Conservation (phyloP, 1,139 yeast genomes). For the Diutina siamensis region DNA sequence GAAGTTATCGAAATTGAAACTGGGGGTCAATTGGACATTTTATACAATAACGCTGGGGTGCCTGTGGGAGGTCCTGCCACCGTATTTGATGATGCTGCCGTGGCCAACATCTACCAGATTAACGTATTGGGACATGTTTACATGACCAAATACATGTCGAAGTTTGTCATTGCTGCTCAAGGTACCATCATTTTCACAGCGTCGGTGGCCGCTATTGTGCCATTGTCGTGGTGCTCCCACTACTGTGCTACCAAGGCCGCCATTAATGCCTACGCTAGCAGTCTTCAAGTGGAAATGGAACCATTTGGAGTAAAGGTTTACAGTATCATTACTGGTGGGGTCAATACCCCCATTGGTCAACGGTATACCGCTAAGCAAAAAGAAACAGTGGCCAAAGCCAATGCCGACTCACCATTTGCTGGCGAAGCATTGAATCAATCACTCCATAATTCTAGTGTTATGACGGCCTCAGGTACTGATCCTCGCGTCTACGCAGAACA, state of each 20-base stretch:
- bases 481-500: neutral
- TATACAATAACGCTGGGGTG: constrained; percentile 6
- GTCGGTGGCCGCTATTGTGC: constrained; percentile 24
- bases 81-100: constrained; percentile 18
- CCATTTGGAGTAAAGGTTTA: constrained; percentile 28
- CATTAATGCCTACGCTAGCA: constrained; percentile 18
- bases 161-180: constrained; percentile 20
- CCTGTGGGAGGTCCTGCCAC: constrained; percentile 15
- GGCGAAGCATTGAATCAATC: neutral
- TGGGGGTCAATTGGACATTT: constrained; percentile 8
- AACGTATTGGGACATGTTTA: constrained; percentile 28
- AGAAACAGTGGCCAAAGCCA: too few species aligned
- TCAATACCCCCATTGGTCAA: constrained; percentile 20
- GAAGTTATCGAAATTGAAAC: constrained; percentile 6
- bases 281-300: constrained; percentile 15
- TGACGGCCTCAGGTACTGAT: neutral
- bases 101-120: constrained; percentile 18
- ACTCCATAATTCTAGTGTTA: neutral
- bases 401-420: neutral
- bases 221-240: constrained; percentile 24
- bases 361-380: neutral
- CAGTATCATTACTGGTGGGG: constrained; percentile 30
- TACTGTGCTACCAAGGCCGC: constrained; percentile 27
- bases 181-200: constrained; percentile 27
- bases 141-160: constrained; percentile 23